These are phyloP conservation scores for Gossypioides kirkii DNA, from an alignment of 345 rosid species.

Conservation along the genomic window DNA sequence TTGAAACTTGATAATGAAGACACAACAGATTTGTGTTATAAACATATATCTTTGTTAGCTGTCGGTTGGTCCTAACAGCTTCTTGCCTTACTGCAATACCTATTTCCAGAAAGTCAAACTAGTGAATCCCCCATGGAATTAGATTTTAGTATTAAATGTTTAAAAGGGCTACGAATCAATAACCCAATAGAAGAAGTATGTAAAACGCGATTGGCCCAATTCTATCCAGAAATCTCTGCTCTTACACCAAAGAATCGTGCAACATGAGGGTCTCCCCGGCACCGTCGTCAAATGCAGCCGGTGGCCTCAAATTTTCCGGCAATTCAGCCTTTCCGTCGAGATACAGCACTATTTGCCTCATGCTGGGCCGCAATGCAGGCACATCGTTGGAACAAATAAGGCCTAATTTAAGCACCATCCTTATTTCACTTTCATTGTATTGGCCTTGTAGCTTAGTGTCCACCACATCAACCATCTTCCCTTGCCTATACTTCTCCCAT, in stretches of 20 bases:
- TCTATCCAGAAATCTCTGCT: too few species aligned
- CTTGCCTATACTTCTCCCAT: slow-evolving; percentile 48
- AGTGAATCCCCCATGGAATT: too few species aligned
- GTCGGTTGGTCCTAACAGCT: slow-evolving; percentile 10
- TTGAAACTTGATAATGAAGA: slow-evolving; percentile 2
- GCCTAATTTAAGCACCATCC: slow-evolving; percentile 56
- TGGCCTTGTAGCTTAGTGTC: slow-evolving; percentile 43
- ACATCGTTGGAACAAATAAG: slow-evolving; percentile 61
- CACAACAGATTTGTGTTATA: background rate
- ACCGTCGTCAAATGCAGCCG: slow-evolving; percentile 4
- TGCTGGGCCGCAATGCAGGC: slow-evolving; percentile 51
- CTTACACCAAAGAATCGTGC: too few species aligned
- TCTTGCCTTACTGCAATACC: too few species aligned
- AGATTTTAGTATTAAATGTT: too few species aligned
- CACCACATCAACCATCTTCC: slow-evolving; percentile 42
- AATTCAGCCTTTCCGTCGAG: slow-evolving; percentile 50
- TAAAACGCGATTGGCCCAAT: too few species aligned
- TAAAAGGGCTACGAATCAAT: too few species aligned
- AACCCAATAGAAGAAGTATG: too few species aligned
- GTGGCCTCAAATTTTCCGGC: slow-evolving; percentile 23
- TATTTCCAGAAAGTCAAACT: too few species aligned
- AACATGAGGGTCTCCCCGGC: background rate
- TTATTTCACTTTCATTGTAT: slow-evolving; percentile 42
- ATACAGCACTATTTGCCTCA: slow-evolving; percentile 61
- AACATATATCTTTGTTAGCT: background rate